phyloP scores from a whole-genome alignment of 2,329 filamentous ascomycete genomes.

The Colletotrichum scovillei region DNA sequence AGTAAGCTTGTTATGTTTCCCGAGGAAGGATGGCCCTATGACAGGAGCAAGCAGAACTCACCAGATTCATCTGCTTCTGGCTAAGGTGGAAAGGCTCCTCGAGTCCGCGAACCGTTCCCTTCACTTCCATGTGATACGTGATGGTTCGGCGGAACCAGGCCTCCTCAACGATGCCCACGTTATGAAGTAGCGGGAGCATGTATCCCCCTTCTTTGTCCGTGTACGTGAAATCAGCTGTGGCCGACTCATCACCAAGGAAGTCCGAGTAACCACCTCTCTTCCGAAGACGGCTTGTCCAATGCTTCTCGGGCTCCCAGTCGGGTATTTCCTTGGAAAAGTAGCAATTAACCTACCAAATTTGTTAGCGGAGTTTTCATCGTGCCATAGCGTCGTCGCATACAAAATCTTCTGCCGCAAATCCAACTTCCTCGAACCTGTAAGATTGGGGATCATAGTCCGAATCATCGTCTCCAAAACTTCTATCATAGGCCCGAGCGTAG shows the following conservation, averaged over 20 bases:
- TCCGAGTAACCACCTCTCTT: background rate
- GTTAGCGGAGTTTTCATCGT: too few relatives aligned
- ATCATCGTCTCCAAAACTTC: too few relatives aligned
- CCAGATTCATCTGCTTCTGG: background rate
- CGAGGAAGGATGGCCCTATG: too few relatives aligned
- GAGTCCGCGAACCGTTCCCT: background rate
- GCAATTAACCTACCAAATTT: too few relatives aligned
- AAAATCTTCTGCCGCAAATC: too few relatives aligned
- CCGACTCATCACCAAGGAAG: background rate
- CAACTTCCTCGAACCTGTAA: too few relatives aligned
- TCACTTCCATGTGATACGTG: conserved; percentile 2
- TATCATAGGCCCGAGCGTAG: too few relatives aligned
- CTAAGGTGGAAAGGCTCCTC: background rate
- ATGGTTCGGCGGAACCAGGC: background rate
- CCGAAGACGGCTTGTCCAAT: background rate
- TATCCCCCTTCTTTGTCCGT: background rate
- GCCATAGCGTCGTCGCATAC: too few relatives aligned
- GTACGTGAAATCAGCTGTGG: background rate
- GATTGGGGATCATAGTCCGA: too few relatives aligned
- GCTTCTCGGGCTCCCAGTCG: background rate
- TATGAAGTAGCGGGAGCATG: background rate
- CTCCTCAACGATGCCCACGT: too few relatives aligned
- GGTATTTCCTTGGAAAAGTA: background rate
- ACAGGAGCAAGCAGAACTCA: background rate
- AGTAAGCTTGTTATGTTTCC: background rate